These are phyloP conservation scores for Lentinus brumalis DNA, from an alignment of 768 basidiomycete species.

Conservation along the genomic window DNA sequence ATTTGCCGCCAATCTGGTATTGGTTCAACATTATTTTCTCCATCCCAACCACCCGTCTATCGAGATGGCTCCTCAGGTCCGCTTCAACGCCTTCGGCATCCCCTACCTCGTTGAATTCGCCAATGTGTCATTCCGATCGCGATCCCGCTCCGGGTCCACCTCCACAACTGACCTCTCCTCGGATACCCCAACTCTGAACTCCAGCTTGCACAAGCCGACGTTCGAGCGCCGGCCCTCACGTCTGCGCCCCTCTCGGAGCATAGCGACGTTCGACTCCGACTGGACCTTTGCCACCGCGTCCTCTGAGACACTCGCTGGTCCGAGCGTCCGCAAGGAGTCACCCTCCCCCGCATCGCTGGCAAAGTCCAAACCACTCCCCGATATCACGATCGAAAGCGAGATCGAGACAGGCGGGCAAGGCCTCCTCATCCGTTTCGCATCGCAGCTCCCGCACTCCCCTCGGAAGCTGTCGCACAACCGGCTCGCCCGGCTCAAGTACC, in stretches of 20 bases:
- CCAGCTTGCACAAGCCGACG: neutral
- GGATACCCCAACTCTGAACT: neutral
- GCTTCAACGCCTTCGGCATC: slow-evolving; percentile 35
- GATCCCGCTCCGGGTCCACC: slow-evolving; percentile 12
- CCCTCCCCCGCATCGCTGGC: neutral
- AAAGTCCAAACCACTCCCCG: neutral
- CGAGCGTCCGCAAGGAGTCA: neutral
- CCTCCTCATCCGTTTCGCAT: slow-evolving; percentile 29
- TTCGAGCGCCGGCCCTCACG: slow-evolving; percentile 9
- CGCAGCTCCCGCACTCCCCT: slow-evolving; percentile 18
- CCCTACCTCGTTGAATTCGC: slow-evolving; percentile 40
- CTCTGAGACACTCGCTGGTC: slow-evolving; percentile 22
- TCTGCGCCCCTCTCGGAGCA: slow-evolving; percentile 8
- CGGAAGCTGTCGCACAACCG: slow-evolving; percentile 25
- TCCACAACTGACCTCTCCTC: slow-evolving; percentile 5
- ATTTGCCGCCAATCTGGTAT: slow-evolving; percentile 20
- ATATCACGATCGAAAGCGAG: neutral
- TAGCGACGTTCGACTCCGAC: slow-evolving; percentile 11
- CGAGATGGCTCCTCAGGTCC: slow-evolving; percentile 31
- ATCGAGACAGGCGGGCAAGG: slow-evolving; percentile 18
- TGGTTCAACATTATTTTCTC: slow-evolving; percentile 12
- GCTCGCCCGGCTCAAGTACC: slow-evolving; percentile 34
- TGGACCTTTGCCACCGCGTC: slow-evolving; percentile 21
- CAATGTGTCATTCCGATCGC: slow-evolving; percentile 33
- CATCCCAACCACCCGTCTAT: neutral